Evolutionary conservation across 768 basidiomycete species (phyloP), one percentile per base, ranked within the genome.

Genomic region (Suillus subaureus): DNA sequence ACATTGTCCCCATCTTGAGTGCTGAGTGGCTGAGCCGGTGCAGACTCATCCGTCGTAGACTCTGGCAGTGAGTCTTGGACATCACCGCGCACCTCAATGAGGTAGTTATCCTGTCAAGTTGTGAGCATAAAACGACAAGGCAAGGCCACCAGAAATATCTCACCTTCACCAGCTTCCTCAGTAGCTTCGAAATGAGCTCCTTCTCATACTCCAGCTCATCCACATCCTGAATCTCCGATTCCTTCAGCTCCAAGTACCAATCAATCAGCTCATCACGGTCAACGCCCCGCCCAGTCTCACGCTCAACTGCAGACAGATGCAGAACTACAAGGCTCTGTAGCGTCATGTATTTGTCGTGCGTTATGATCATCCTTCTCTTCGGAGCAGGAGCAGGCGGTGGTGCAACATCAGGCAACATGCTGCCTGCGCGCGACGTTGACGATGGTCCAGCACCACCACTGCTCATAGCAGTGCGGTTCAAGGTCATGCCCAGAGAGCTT

Each of bases 201-300:
- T 90, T 90, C 79, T 99, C 93, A 70, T 92, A 91, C 70, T 98
- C 95, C 21, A 97, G 79, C 71, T 96, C 90, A 62, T 96, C 94
- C 6, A 94, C 84, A 61, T 91, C 89, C 68, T 90, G 86, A 45
- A 99, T 80, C 67, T 95, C 91, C 11, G 83, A 81, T 77, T 99
- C 97, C 75, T 88, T 91, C 68, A 86, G 79, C 80, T 99, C 97
- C 63, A 99, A 85, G 74, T 98, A 99, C 96, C 95, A 97, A 74
- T 97, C 94, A 68, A 97, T 91, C 63, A 99, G 83, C 70, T 97
- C 96, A 69, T 97, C 95, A 54, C 90, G 85, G 71, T 95, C 92
- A 47, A 97, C 79, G 3, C 96, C 96, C 61, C 78, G 82, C 23
- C 90, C 90, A 0, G 86, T 89, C 70, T 88, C 86, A 33, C 85